These are phyloP conservation scores for Fusarium sp. DNA, from an alignment of 2,329 filamentous ascomycete genomes.

Conservation along the genomic window DNA sequence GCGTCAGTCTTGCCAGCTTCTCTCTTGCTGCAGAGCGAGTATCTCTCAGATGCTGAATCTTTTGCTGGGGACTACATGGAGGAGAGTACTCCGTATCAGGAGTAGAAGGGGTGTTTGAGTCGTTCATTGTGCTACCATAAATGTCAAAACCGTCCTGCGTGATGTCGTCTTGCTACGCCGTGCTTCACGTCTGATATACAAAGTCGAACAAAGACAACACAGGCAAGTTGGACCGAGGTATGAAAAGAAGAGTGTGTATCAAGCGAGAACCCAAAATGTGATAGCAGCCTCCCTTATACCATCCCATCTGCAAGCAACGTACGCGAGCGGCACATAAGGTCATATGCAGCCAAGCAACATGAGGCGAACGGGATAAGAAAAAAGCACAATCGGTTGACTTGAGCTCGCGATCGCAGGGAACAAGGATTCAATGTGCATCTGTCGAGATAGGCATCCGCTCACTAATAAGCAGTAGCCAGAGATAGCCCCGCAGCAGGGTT, in stretches of 20 bases:
- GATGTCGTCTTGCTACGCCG: neutral
- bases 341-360: conserved; percentile 15
- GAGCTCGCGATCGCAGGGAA: conserved; percentile 18
- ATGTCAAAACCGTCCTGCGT: neutral
- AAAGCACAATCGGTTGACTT: neutral
- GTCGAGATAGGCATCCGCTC: conserved; percentile 18
- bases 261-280: neutral
- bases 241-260: neutral
- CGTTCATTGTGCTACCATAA: conserved; percentile 23
- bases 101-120: conserved; percentile 49
- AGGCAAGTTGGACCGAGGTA: conserved; percentile 10
- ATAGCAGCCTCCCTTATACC: conserved; percentile 16
- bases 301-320: neutral
- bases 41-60: conserved; percentile 48
- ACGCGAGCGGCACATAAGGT: conserved; percentile 17
- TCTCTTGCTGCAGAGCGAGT: conserved; percentile 55
- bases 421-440: conserved; percentile 13
- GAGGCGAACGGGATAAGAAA: neutral
- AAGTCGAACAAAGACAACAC: neutral
- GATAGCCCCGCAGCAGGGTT: neutral
- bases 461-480: conserved; percentile 4
- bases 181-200: neutral
- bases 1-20: conserved; percentile 61
- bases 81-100: conserved; percentile 61
- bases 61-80: conserved; percentile 54